Base-by-base conservation (phyloP, 2,329 filamentous ascomycete species). In the Ceratocystis lukuohia region DNA sequence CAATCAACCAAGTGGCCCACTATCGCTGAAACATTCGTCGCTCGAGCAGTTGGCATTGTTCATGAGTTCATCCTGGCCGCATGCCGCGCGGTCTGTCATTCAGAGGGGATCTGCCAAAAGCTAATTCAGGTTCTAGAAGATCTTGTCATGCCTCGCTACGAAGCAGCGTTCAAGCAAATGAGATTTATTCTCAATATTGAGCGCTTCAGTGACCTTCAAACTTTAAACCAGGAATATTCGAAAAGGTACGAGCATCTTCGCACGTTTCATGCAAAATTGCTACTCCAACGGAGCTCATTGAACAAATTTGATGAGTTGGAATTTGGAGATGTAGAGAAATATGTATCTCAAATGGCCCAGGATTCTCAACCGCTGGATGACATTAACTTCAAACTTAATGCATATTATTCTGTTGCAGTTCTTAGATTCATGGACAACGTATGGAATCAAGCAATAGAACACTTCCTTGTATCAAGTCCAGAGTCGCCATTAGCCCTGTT, bases 341-440 rank as follows among this genome's bases (percentile, higher is more conserved):
- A 45, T 0, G 2, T 46, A 5, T 53, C 17, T n/a, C 1, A 5
- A 63, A 33, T 1, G 4, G 15, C 37, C 1, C 46, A 56, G 3
- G 50, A 63, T 0, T 64, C 72, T 17, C 70, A 73, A 5, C 15
- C 69, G 1, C 46, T 69, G 0, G 68, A 74, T 44, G 71, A 72
- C 0, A 72, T 76, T 5, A 72, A 74, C 45, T 73, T 75, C 48
- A 71, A 71, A 33, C 71, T 76, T 4, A 30, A 69, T 3, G 70
- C 74, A 0, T 76, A 76, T 70, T 76, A 76, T 62, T 69, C 70
- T 6, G 65, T 75, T 0, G 73, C 75, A 0, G 69, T 70, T 4
- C 70, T 73, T 6, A 71, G 72, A 1, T 75, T 76, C 62, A 70
- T 75, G 22, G 75, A 77, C 68, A 75, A 74, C 59, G 65, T 77